These are phyloP conservation scores for Candida xiaguanensis DNA, from an alignment of 805 yeast genomes.

Conservation along the genomic window DNA sequence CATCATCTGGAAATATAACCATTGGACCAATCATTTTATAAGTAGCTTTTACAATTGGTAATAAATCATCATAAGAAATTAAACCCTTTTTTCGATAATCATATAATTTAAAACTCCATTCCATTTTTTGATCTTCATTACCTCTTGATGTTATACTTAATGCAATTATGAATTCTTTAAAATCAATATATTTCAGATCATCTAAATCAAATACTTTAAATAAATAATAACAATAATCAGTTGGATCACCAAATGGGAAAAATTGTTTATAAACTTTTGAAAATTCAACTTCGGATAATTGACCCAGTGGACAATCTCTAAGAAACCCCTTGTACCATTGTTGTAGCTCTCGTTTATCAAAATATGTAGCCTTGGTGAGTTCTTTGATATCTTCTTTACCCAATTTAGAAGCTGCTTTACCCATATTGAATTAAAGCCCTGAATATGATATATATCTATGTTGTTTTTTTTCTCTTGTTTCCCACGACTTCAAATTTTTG, in stretches of 20 bases:
- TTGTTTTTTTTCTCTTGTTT: neutral
- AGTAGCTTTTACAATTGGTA: constrained; percentile 74
- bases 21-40: constrained; percentile 95
- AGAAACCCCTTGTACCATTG: constrained; percentile 98
- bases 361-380: constrained; percentile 81
- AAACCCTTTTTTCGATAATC: constrained; percentile 79
- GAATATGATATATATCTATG: neutral
- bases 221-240: constrained; percentile 82
- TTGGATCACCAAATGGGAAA: constrained; percentile 97
- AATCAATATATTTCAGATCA: constrained; percentile 76
- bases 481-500: constrained; percentile 3
- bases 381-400: constrained; percentile 86
- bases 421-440: constrained; percentile 49
- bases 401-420: constrained; percentile 88
- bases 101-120: constrained; percentile 87
- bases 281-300: constrained; percentile 80
- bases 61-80: constrained; percentile 73
- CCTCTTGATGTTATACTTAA: constrained; percentile 87
- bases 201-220: constrained; percentile 88
- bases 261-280: constrained; percentile 91
- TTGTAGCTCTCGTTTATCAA: constrained; percentile 89
- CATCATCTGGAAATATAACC: constrained; percentile 86
- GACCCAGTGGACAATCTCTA: constrained; percentile 92
- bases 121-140: constrained; percentile 72
- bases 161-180: constrained; percentile 88